Evolutionary conservation across 2,329 filamentous ascomycete species (phyloP).

Genomic region (Claviceps paspali): DNA sequence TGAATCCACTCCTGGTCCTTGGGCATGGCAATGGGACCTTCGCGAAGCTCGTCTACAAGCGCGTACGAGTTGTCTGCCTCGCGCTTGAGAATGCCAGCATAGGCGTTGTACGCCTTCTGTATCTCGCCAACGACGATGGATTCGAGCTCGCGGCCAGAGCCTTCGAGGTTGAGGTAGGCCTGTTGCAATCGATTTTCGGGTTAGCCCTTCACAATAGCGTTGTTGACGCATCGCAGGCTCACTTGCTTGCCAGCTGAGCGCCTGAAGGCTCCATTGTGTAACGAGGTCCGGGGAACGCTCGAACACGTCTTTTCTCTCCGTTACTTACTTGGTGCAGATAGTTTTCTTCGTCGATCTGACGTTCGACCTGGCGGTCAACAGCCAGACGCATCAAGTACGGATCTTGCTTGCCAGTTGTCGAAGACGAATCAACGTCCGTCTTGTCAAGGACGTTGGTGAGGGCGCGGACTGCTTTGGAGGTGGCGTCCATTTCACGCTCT

Average conservation of each 20-base stretch:
- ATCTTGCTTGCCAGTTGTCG: slow-evolving; percentile 71
- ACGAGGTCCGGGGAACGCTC: too few species aligned
- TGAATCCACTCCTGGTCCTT: slow-evolving; percentile 83
- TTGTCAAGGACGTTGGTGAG: slow-evolving; percentile 72
- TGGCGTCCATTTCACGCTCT: slow-evolving; percentile 83
- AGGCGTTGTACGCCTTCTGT: slow-evolving; percentile 92
- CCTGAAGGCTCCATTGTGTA: not conserved
- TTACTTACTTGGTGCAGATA: slow-evolving; percentile 71
- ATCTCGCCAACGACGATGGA: slow-evolving; percentile 95
- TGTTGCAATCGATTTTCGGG: slow-evolving; percentile 20
- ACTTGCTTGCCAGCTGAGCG: not conserved
- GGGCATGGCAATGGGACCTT: slow-evolving; percentile 79
- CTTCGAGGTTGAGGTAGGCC: slow-evolving; percentile 90
- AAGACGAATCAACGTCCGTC: slow-evolving; percentile 59
- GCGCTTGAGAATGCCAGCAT: slow-evolving; percentile 78
- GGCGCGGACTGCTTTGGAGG: slow-evolving; percentile 60
- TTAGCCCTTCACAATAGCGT: not conserved
- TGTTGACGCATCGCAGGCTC: not conserved
- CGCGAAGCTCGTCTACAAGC: slow-evolving; percentile 65
- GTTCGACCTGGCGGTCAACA: slow-evolving; percentile 82
- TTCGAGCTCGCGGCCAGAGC: slow-evolving; percentile 85
- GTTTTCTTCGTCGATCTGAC: slow-evolving; percentile 91
- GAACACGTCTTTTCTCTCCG: not conserved
- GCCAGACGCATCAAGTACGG: slow-evolving; percentile 75
- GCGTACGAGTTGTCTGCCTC: slow-evolving; percentile 73